Evolutionary conservation across 2,329 filamentous ascomycete genomes (phyloP).

Genomic region (Penicillium glabrum): DNA sequence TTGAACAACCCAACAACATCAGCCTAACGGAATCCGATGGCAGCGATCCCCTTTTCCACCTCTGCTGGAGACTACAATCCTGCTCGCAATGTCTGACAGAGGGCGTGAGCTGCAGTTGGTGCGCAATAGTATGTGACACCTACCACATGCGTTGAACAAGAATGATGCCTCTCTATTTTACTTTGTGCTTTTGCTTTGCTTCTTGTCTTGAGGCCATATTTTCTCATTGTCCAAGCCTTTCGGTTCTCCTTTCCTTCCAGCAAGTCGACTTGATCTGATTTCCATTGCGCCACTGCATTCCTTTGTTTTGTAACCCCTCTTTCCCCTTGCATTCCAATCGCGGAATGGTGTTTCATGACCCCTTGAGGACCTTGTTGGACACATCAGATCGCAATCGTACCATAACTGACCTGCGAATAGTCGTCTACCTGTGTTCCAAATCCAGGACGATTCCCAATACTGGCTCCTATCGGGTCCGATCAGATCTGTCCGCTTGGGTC

Average conservation of each 20-base stretch:
- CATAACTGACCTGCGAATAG: conserved; percentile 18
- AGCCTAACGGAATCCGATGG: conserved; percentile 6
- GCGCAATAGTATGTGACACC: conserved; percentile 32
- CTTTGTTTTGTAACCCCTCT: neutral
- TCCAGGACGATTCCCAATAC: conserved; percentile 33
- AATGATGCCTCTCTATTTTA: neutral
- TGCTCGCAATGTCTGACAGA: conserved; percentile 35
- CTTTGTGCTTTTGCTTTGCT: neutral
- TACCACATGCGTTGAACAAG: neutral
- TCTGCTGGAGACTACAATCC: conserved; percentile 39
- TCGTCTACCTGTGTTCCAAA: conserved; percentile 44
- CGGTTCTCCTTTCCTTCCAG: neutral
- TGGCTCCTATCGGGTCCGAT: conserved; percentile 36
- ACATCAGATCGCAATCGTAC: neutral
- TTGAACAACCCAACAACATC: conserved; percentile 1
- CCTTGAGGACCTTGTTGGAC: neutral
- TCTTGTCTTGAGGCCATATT: neutral
- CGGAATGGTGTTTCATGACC: conserved; percentile 6
- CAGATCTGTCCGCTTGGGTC: conserved; percentile 41
- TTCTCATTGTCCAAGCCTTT: neutral
- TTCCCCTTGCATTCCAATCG: conserved; percentile 5
- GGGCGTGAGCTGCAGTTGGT: conserved; percentile 39
- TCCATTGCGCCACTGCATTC: conserved; percentile 4
- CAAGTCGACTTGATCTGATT: neutral
- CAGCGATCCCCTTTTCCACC: conserved; percentile 28